Conservation (phyloP, 306 rosid species). For the Notholithocarpus densiflorus region DNA sequence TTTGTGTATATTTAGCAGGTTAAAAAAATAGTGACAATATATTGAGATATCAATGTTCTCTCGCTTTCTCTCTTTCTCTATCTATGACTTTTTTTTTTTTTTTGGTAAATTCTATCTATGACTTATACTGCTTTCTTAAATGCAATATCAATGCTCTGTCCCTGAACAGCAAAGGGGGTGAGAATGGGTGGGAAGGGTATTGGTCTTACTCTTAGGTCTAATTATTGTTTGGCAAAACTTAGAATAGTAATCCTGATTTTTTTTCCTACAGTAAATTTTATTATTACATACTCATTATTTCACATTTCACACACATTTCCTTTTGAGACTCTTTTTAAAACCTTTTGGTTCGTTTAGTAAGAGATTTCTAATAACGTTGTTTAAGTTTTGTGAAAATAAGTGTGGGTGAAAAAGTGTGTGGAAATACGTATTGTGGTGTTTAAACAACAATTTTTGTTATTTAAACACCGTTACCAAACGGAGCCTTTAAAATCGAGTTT, state of each 20-base stretch:
- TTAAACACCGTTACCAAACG: too few species aligned
- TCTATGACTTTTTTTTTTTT: neutral
- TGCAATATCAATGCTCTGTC: neutral
- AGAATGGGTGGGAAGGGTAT: neutral
- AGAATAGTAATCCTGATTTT: neutral
- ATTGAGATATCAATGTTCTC: neutral
- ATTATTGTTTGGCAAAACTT: neutral
- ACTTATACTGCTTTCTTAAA: neutral
- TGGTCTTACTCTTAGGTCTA: neutral
- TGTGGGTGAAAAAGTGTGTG: accelerated
- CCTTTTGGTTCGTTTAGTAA: too few species aligned
- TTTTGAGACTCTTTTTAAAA: too few species aligned
- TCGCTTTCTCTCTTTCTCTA: neutral
- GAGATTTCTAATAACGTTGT: accelerated
- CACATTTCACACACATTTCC: too few species aligned
- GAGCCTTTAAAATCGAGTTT: accelerated
- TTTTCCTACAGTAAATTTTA: too few species aligned
- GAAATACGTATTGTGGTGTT: accelerated
- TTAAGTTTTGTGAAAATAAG: too few species aligned
- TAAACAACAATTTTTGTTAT: accelerated
- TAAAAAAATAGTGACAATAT: conserved; percentile 4
- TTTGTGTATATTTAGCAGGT: conserved; percentile 25
- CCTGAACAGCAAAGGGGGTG: neutral
- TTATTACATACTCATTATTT: too few species aligned
- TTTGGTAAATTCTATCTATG: too few species aligned